phyloP scores from a whole-genome alignment of 2,329 filamentous ascomycete genomes.

The Penicillium sumatraense region DNA sequence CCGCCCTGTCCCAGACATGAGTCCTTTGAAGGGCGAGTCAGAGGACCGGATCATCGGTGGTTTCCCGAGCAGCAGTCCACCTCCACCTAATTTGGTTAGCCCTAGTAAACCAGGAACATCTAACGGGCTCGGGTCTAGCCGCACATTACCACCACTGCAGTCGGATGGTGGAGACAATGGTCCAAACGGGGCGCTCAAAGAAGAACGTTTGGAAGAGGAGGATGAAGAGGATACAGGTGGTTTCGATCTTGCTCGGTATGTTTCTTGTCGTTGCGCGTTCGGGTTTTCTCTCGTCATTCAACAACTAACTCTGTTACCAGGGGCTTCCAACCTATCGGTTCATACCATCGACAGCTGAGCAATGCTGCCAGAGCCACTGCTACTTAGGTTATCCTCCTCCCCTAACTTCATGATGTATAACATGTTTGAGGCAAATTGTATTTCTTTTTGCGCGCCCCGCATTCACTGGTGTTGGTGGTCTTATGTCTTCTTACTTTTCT shows the following conservation, averaged over 20 bases:
- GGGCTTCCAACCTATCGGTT: slow-evolving; percentile 55
- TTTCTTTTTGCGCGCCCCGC: slow-evolving; percentile 14
- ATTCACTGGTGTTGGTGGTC: slow-evolving; percentile 25
- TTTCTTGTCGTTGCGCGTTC: slow-evolving; percentile 3
- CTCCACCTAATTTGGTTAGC: slow-evolving; percentile 50
- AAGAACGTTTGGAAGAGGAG: slow-evolving; percentile 36
- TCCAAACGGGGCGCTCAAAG: slow-evolving; percentile 23
- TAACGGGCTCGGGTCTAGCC: slow-evolving; percentile 35
- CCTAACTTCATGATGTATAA: slow-evolving; percentile 16
- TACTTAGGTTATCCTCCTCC: slow-evolving; percentile 21
- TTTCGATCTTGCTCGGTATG: slow-evolving; percentile 54
- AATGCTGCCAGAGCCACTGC: slow-evolving; percentile 43
- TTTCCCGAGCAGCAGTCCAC: slow-evolving; percentile 54
- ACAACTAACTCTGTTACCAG: slow-evolving; percentile 30
- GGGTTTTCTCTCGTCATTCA: not conserved
- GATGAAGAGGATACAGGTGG: slow-evolving; percentile 47
- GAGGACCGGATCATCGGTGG: slow-evolving; percentile 40
- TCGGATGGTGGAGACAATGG: slow-evolving; percentile 33
- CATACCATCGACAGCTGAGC: slow-evolving; percentile 49
- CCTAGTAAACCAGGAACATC: slow-evolving; percentile 49
- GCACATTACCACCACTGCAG: slow-evolving; percentile 37
- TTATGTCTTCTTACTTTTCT: slow-evolving; percentile 4
- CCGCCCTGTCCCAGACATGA: slow-evolving; percentile 48
- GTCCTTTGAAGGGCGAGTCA: slow-evolving; percentile 50
- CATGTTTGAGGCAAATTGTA: slow-evolving; percentile 16